phyloP scores from a whole-genome alignment of 768 basidiomycete species.

The Trametes meyenii region DNA sequence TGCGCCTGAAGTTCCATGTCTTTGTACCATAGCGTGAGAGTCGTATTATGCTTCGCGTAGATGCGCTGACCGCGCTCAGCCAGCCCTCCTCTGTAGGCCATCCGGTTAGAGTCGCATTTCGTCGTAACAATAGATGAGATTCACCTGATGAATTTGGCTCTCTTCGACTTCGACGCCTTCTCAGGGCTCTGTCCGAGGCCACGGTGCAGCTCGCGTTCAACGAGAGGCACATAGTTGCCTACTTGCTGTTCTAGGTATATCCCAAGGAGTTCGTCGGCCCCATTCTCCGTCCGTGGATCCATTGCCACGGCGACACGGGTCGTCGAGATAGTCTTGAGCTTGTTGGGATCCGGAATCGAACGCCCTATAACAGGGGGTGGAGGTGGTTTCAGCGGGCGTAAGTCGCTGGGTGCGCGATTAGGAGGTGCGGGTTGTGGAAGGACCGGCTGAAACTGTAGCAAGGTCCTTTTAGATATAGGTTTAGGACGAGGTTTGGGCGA shows the following conservation, averaged over 20 bases:
- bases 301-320: slow-evolving; percentile 56
- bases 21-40: slow-evolving; percentile 55
- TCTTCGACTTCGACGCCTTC: slow-evolving; percentile 47
- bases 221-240: slow-evolving; percentile 38
- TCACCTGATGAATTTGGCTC: slow-evolving; percentile 51
- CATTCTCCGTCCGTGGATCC: slow-evolving; percentile 53
- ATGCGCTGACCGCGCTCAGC: slow-evolving; percentile 52
- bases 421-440: background rate
- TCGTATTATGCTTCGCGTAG: slow-evolving; percentile 47
- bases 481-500: background rate
- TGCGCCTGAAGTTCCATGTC: slow-evolving; percentile 42
- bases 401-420: slow-evolving; percentile 1
- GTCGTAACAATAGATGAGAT: slow-evolving; percentile 24
- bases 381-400: slow-evolving; percentile 19
- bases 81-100: slow-evolving; percentile 52
- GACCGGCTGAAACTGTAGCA: slow-evolving; percentile 9
- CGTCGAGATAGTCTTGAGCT: slow-evolving; percentile 50
- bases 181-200: slow-evolving; percentile 62
- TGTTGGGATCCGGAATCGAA: slow-evolving; percentile 21
- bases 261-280: slow-evolving; percentile 53
- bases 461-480: background rate
- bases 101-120: background rate
- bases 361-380: slow-evolving; percentile 7
- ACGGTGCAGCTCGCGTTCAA: slow-evolving; percentile 45
- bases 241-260: slow-evolving; percentile 54